These are phyloP conservation scores for Neurospora sp. DNA, from an alignment of 495 filamentous ascomycete species.

Conservation along the genomic window DNA sequence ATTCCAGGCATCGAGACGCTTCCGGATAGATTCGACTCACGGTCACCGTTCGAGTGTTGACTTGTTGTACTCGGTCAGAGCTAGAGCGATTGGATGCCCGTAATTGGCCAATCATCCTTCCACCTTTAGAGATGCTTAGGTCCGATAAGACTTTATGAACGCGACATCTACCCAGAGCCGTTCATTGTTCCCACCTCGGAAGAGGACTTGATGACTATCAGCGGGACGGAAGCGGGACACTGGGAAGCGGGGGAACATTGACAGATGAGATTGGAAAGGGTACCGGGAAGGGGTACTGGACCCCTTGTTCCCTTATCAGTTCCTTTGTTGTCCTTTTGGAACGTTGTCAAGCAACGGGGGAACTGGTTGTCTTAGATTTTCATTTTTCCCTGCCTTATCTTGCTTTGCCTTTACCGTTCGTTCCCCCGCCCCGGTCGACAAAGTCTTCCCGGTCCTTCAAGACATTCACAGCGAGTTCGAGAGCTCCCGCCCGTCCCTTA, in stretches of 20 bases:
- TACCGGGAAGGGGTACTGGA: neutral
- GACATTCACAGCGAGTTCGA: neutral
- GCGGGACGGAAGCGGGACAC: neutral
- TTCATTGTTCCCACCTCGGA: neutral
- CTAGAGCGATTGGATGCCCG: neutral
- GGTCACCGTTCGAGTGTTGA: neutral
- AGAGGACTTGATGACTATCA: neutral
- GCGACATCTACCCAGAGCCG: neutral
- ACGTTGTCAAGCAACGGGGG: neutral
- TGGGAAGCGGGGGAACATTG: neutral
- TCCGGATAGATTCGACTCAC: neutral
- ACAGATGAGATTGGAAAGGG: neutral
- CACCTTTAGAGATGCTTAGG: neutral
- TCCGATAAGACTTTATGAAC: neutral
- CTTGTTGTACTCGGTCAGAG: neutral
- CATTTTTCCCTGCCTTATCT: neutral
- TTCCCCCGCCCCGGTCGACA: neutral
- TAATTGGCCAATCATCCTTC: neutral
- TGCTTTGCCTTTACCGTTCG: neutral
- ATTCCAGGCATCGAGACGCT: neutral
- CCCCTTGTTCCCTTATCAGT: neutral
- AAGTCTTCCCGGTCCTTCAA: neutral
- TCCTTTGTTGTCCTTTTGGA: neutral
- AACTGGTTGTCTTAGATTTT: neutral
- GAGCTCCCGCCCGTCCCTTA: neutral